Evolutionary conservation across 1,284 basidiomycete genomes (phyloP).

Genomic region (Leccinum subrobustum): DNA sequence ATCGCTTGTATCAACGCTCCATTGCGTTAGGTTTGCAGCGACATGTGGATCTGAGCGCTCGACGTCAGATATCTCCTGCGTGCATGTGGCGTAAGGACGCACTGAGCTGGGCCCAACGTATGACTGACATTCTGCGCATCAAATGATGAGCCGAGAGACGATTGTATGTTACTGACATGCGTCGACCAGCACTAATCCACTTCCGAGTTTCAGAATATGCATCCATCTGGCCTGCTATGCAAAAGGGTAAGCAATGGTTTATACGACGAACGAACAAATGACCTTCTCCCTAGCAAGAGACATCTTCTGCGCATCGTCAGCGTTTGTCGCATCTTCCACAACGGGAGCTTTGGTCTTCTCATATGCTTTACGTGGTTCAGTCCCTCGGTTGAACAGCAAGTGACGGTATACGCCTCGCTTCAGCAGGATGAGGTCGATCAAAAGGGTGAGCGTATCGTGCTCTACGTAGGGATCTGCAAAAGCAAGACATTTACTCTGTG

Average conservation of each 20-base stretch:
- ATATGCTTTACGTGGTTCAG: conserved; percentile 50
- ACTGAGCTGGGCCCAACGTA: conserved; percentile 74
- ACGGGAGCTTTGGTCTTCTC: conserved; percentile 10
- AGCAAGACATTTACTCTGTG: conserved; percentile 57
- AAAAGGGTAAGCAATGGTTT: conserved; percentile 8
- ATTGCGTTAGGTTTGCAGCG: conserved; percentile 39
- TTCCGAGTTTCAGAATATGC: conserved; percentile 55
- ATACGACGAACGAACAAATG: background rate
- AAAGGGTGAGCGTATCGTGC: conserved; percentile 74
- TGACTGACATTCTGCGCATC: conserved; percentile 46
- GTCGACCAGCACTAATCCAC: conserved; percentile 58
- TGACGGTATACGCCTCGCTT: conserved; percentile 88
- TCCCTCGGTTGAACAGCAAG: conserved; percentile 83
- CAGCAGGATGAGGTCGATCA: conserved; percentile 84
- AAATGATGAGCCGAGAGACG: conserved; percentile 5
- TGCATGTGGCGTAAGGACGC: background rate
- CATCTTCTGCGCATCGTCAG: background rate
- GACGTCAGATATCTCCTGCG: conserved; percentile 1
- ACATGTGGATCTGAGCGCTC: conserved; percentile 38
- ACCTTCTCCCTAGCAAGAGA: conserved; percentile 28
- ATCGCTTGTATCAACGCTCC: conserved; percentile 47
- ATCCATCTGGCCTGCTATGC: conserved; percentile 59
- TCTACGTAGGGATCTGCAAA: conserved; percentile 92
- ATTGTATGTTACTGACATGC: conserved; percentile 54
- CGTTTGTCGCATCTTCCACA: background rate